Base-by-base conservation (phyloP, 768 basidiomycete species). In the Sporobolomyces pararoseus region DNA sequence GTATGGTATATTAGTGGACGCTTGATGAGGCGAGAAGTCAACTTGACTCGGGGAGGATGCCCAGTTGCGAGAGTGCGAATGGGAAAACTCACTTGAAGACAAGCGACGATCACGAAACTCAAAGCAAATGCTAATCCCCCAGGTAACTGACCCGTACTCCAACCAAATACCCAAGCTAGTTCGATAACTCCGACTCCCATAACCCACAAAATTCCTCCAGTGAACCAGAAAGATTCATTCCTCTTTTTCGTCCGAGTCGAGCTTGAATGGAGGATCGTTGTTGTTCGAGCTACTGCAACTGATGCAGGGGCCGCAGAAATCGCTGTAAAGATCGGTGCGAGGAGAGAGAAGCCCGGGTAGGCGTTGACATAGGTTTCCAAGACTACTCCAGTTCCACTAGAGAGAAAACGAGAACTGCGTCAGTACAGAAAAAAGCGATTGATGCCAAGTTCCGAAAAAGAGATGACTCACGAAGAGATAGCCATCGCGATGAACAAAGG, bases 401-500 rank as follows among this genome's bases (percentile, higher is more conserved):
- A n/a, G n/a, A n/a, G n/a, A n/a, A n/a, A n/a, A n/a, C n/a, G n/a
- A n/a, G n/a, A n/a, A n/a, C n/a, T n/a, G n/a, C n/a, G n/a, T n/a
- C n/a, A n/a, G n/a, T n/a, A n/a, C n/a, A n/a, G n/a, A n/a, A n/a
- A n/a, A n/a, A n/a, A n/a, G n/a, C n/a, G n/a, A n/a, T n/a, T n/a
- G n/a, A n/a, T n/a, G n/a, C n/a, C n/a, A n/a, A n/a, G n/a, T n/a
- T n/a, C n/a, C n/a, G 17, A 14, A 19, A 49, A 17, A 32, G 29
- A 23, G 16, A 53, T 47, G 17, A 23, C 75, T 25, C 21, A 77
- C 76, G 72, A 73, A 3, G 76, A 74, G 44, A 78, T 90, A 51
- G 85, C 78, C 90, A 95, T 92, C 9, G 91, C 91, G n/a, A 86
- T 86, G 65, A 96, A 87, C 2, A 98, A 83, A 0, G 96, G 93